Conservation (phyloP, 1,139 yeast genomes). For the Schizosaccharomyces versatilis region DNA sequence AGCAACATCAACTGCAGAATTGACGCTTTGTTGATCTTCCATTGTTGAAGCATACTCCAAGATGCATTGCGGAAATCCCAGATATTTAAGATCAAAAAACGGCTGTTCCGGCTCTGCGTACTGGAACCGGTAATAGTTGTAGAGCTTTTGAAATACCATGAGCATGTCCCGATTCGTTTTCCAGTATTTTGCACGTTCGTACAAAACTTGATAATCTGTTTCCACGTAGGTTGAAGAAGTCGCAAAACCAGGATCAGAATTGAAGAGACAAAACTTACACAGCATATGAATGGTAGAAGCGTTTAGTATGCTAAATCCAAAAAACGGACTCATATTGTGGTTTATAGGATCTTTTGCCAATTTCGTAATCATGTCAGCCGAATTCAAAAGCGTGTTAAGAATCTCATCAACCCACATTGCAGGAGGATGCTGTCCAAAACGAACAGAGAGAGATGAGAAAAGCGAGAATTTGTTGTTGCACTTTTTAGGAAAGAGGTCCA, state of each 20-base stretch:
- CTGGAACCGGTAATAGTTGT: not conserved
- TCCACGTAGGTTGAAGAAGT: not conserved
- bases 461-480: not conserved
- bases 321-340: not conserved
- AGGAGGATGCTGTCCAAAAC: not conserved
- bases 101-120: not conserved
- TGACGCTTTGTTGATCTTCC: not conserved
- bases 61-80: not conserved
- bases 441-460: not conserved
- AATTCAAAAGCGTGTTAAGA: not conserved
- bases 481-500: not conserved
- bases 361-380: not conserved
- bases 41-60: not conserved
- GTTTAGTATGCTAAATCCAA: not conserved
- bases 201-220: not conserved
- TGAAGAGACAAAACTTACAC: not conserved
- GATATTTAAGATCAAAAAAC: not conserved
- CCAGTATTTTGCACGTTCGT: not conserved
- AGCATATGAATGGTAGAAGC: slow-evolving; percentile 1
- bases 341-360: not conserved
- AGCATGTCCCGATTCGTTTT: not conserved
- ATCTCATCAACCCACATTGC: not conserved
- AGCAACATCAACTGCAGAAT: not conserved
- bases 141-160: not conserved
- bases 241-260: not conserved